These are phyloP conservation scores for Haplosporangium gracile DNA, from an alignment of 192 early-diverging fungal species.

Conservation along the genomic window DNA sequence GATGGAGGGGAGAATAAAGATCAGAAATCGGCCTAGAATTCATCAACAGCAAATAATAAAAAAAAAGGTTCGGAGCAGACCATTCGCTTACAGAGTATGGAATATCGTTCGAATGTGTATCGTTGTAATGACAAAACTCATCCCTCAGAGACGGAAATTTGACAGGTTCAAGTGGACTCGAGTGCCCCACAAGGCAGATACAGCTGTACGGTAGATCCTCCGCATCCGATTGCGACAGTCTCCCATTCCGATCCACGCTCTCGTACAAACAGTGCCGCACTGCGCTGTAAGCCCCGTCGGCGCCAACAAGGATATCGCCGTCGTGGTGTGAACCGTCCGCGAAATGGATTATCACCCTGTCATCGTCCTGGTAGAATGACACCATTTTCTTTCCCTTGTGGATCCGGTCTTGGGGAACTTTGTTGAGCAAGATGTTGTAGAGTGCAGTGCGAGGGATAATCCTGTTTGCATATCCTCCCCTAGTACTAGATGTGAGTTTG, in stretches of 20 bases:
- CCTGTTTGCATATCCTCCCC: neutral
- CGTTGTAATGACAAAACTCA: neutral
- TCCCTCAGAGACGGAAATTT: conserved; percentile 6
- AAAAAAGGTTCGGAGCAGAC: neutral
- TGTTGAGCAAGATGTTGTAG: conserved; percentile 21
- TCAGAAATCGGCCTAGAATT: no score
- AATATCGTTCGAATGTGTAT: neutral
- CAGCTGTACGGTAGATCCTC: conserved; percentile 3
- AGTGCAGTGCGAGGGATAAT: conserved; percentile 22
- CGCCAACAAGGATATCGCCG: conserved; percentile 28
- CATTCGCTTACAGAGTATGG: conserved; percentile 14
- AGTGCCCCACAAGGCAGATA: conserved; percentile 19
- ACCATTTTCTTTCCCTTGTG: conserved; percentile 28
- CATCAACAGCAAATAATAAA: neutral
- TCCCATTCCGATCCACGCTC: neutral
- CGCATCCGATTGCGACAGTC: conserved; percentile 6
- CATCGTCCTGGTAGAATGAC: conserved; percentile 8
- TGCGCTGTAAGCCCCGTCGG: conserved; percentile 23
- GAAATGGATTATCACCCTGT: conserved; percentile 10
- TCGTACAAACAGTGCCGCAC: conserved; percentile 25
- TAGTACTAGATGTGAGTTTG: neutral
- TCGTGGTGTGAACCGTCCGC: conserved; percentile 1
- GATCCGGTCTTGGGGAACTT: conserved; percentile 28
- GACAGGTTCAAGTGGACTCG: neutral
- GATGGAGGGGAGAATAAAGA: neutral